Evolutionary conservation across 352 stramenopile genomes (phyloP).

Genomic region (Stramenopiles sp.): DNA sequence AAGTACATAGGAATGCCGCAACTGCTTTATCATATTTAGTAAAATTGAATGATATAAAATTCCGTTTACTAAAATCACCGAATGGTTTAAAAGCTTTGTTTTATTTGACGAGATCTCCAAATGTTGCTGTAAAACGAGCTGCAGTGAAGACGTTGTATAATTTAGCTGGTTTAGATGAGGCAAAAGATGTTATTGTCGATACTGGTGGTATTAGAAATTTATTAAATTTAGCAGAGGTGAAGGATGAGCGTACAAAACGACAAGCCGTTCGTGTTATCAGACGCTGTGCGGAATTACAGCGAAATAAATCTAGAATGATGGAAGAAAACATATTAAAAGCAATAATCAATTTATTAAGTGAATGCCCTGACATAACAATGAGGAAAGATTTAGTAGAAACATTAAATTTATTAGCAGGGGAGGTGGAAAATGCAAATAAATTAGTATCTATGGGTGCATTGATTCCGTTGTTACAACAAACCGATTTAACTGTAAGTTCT

Average conservation of each 20-base stretch:
- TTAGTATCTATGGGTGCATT: slow-evolving; percentile 23
- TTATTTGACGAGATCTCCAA: slow-evolving; percentile 31
- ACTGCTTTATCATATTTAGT: slow-evolving; percentile 35
- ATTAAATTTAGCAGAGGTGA: slow-evolving; percentile 22
- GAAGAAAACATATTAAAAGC: slow-evolving; percentile 41
- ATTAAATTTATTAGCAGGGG: slow-evolving; percentile 32
- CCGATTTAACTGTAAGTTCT: not conserved
- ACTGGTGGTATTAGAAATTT: slow-evolving; percentile 41
- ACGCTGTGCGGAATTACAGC: slow-evolving; percentile 28
- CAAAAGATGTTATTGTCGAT: slow-evolving; percentile 35
- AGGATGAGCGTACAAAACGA: slow-evolving; percentile 32
- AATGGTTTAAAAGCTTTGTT: slow-evolving; percentile 44
- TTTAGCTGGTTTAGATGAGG: slow-evolving; percentile 36
- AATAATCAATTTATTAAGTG: slow-evolving; percentile 26
- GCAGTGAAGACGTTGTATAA: slow-evolving; percentile 38
- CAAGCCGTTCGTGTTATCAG: slow-evolving; percentile 36
- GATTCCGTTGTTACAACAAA: not conserved
- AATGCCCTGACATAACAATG: not conserved
- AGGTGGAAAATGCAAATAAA: slow-evolving; percentile 32
- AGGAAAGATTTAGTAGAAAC: slow-evolving; percentile 36
- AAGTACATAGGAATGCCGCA: slow-evolving; percentile 38
- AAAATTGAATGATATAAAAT: slow-evolving; percentile 6
- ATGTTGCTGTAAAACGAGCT: slow-evolving; percentile 30
- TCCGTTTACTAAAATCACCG: slow-evolving; percentile 34
- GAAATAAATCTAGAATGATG: slow-evolving; percentile 37